Conservation (phyloP, 2,329 filamentous ascomycete genomes). For the Myriosclerotinia duriaeana region DNA sequence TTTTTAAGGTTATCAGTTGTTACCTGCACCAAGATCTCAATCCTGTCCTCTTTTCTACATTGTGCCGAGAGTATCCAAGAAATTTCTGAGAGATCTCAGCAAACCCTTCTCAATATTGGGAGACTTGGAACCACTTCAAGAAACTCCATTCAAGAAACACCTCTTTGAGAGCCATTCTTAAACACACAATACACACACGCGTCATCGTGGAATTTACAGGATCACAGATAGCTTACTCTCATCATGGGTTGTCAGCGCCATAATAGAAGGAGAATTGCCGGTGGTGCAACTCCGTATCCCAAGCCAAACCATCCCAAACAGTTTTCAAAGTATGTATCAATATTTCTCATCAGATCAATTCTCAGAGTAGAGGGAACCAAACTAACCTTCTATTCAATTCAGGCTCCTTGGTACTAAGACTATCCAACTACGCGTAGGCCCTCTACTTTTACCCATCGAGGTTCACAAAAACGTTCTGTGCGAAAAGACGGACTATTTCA, state of each 20-base stretch:
- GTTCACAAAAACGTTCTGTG: conserved; percentile 26
- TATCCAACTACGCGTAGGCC: not conserved
- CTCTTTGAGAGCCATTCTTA: too few relatives aligned
- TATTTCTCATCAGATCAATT: not conserved
- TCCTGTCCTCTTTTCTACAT: too few relatives aligned
- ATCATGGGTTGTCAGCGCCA: not conserved
- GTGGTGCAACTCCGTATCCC: not conserved
- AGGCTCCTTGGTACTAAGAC: not conserved
- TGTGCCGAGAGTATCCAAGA: too few relatives aligned
- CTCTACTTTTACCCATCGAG: not conserved
- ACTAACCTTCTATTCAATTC: not conserved
- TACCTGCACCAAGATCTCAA: too few relatives aligned
- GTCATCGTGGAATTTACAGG: too few relatives aligned
- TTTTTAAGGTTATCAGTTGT: too few relatives aligned
- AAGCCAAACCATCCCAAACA: not conserved
- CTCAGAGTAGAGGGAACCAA: not conserved
- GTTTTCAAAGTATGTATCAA: conserved; percentile 8
- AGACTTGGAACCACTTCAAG: too few relatives aligned
- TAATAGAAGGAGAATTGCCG: not conserved
- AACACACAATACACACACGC: not conserved
- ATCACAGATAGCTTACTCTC: rapidly evolving
- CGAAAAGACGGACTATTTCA: conserved; percentile 21
- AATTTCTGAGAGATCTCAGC: too few relatives aligned
- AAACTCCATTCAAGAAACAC: too few relatives aligned
- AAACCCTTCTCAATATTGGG: too few relatives aligned